Evolutionary conservation across 805 yeast species (phyloP), one percentile per base, ranked within the genome.

Genomic region (Wickerhamomyces alni): DNA sequence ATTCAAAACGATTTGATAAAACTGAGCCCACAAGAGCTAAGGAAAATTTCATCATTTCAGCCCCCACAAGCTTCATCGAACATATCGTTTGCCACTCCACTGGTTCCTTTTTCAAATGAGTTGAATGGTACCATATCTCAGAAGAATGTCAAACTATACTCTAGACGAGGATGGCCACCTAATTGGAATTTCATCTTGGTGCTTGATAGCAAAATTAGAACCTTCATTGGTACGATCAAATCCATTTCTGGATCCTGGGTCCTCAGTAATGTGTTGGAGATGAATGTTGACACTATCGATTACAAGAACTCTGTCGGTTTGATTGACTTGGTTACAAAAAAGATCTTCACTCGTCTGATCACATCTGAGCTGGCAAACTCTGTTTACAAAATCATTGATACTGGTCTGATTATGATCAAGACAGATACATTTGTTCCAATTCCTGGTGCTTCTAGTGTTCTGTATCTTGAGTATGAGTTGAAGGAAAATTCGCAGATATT

Each of bases 1-100:
- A 69, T 75, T 6, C 63, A 67, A n/a, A 75, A 75, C 46, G 75
- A 73, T 30, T 69, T 75, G 30, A 67, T 83, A 35, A 66, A 61
- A 25, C 51, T 84, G 22, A 62, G 68, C 2, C 66, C 68, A 3
- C 66, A 64, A 17, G 88, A 80, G 52, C 54, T 69, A 17, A 50
- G 50, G 28, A 59, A 57, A 34, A 40, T 65, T 17, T 54, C 54
- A 17, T 39, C 38, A 7, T 37, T 33, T 21, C 24, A 26, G 26
- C 26, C 26, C 8, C 26, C 26, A 24, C 10, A 24, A 11, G 8
- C 24, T 7, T 21, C 24, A 21, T 21, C n/a, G 6, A 26, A 26
- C 28, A 8, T 11, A 11, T 11, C 28, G 5, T 26, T n/a, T 21
- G 11, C 35, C 9, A 21, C 24, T 7, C 9, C 24, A 21, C 24